Evolutionary conservation across 2,329 filamentous ascomycete genomes (phyloP), one percentile per base, ranked within the genome.

Genomic region (Fusarium austroafricanum): DNA sequence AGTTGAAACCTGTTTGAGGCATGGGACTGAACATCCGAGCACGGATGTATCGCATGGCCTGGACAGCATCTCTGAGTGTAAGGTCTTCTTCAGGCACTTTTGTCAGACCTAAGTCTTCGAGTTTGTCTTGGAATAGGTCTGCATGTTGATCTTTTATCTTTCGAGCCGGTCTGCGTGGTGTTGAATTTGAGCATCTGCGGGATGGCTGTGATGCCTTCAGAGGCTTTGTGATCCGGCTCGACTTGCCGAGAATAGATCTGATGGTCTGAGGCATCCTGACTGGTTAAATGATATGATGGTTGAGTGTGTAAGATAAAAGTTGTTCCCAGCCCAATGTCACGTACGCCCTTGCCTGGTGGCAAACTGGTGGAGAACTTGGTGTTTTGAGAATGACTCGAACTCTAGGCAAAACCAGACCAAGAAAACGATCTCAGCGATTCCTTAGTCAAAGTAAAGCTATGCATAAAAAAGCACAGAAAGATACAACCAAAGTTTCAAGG

Each of bases 31-130:
- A 93, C 85, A 91, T 92, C 71, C 79, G 82, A 20, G 75, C 78
- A 37, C 84, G 85, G 49, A 90, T 85, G 76, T 90, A 86, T 51
- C 84, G 81, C 74, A 93, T 87, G 21, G 89, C 88, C 74, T 92
- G 89, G 0, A 87, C 82, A 2, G 90, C 85, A 75, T 90, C 87
- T 50, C 86, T 82, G 7, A 91, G 83, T 28, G 81, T 83, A 15
- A 88, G 78, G 66, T 89, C 85, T 31, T 83, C 79, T 14, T 84
- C 83, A 1, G 92, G 79, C 5, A 85, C 81, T 31, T 82, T 80
- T 17, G 87, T 81, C 11, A 88, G 78, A 12, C 90, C 90, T 15
- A 81, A 76, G 70, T 92, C 89, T 43, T 89, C 84, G 17, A 93
- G 84, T 45, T 81, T 83, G 50, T 79, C 75, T n/a, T 75, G 71